Evolutionary conservation across 805 yeast genomes (phyloP).

Genomic region (Lachancea quebecensis): DNA sequence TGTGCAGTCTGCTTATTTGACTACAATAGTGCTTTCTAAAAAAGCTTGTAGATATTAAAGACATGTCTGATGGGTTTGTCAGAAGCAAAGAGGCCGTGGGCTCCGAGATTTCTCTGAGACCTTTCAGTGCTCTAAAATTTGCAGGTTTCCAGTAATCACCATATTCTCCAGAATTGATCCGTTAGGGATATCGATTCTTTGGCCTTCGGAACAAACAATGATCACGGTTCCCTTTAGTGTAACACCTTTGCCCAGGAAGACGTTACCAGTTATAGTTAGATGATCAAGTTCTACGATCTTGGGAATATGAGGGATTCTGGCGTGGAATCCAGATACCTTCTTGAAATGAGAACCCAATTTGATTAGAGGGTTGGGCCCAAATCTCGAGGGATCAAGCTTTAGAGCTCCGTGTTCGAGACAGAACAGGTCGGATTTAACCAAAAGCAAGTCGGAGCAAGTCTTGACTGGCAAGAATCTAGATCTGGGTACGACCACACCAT

Average conservation of each 20-base stretch:
- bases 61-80: no score
- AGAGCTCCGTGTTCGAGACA: constrained; percentile 86
- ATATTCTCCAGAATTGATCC: constrained; percentile 93
- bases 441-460: constrained; percentile 88
- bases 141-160: constrained; percentile 93
- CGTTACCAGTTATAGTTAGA: constrained; percentile 96
- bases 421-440: constrained; percentile 94
- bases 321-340: constrained; percentile 86
- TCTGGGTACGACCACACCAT: constrained; percentile 98
- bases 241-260: constrained; percentile 80
- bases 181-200: constrained; percentile 93
- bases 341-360: constrained; percentile 96
- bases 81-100: no score
- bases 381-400: constrained; percentile 74
- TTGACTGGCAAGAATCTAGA: constrained; percentile 96
- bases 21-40: no score
- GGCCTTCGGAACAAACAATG: constrained; percentile 95
- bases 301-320: constrained; percentile 92
- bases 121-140: constrained; percentile 78
- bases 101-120: no score
- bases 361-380: constrained; percentile 86
- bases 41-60: no score
- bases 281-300: constrained; percentile 94
- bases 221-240: constrained; percentile 95
- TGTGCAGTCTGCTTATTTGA: no score